phyloP scores from a whole-genome alignment of 306 rosid species.

The Sphenostylis stenocarpa region DNA sequence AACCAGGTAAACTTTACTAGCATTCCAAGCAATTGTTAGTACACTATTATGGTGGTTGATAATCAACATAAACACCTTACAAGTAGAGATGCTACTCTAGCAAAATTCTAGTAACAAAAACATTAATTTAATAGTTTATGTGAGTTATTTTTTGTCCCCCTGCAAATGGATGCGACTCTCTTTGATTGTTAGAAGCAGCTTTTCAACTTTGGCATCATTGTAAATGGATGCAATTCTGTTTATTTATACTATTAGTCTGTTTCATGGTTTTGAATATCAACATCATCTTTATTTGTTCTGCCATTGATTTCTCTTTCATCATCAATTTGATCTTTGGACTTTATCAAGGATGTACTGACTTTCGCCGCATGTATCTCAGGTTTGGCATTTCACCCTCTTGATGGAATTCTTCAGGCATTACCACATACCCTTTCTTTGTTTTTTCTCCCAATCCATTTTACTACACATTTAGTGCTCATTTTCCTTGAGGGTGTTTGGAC shows the following conservation, averaged over 20 bases:
- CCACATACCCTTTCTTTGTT: conserved; percentile 69
- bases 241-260: neutral
- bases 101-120: neutral
- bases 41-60: neutral
- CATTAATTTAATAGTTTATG: neutral
- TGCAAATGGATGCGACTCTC: neutral
- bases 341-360: conserved; percentile 20
- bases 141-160: neutral
- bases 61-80: neutral
- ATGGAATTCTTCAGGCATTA: conserved; percentile 89
- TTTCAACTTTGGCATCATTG: neutral
- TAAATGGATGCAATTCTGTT: neutral
- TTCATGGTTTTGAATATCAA: neutral
- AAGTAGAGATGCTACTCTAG: neutral
- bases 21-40: neutral
- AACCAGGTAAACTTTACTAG: neutral
- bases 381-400: conserved; percentile 93
- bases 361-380: conserved; percentile 52
- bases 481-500: conserved; percentile 87
- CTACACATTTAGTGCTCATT: conserved; percentile 60
- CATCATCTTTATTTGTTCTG: neutral
- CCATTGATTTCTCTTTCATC: neutral
- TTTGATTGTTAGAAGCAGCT: neutral
- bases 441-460: conserved; percentile 74
- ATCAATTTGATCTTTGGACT: neutral